Evolutionary conservation across 768 basidiomycete genomes (phyloP), one percentile per base, ranked within the genome.

Genomic region (Dentipellis sp.): DNA sequence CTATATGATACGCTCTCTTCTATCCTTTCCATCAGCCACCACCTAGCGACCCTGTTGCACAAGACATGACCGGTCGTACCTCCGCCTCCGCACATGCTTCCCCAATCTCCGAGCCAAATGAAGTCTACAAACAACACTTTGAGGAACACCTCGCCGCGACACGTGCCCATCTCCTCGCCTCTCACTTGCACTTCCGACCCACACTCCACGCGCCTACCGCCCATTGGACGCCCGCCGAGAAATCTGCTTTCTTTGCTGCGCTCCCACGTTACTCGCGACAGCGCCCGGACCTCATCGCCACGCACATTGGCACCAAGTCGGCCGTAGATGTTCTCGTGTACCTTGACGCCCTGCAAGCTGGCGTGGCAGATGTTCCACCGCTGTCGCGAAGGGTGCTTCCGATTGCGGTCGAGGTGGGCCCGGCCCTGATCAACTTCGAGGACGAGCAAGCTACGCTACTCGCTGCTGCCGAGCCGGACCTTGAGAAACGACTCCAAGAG

Each of bases 221-320:
- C 39, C 74, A 70, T 56, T 93, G 91, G 91, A 81, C 84, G 3
- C 66, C 75, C 0, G 60, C 69, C n/a, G 91, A 94, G 64, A 85
- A 87, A 58, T 74, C 81, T 23, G 60, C 65, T 0, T 89, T 93
- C 69, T 93, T 91, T 67, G 84, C 80, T 66, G 84, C 78, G 0
- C 67, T 93, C 19, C 69, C 77, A 23, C 66, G 82, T 1, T 72
- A 87, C 68, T 92, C 90, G 17, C 78, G 86, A 22, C 74, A 86
- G 45, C 72, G 88, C 19, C 86, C 89, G 0, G 91, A 93, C 67
- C 76, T 92, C 49, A 85, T 94, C 51, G 82, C 88, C 0, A 74
- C 71, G 5, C 77, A 77, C 50, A 71, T 92, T n/a, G 74, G 74
- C 57, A 82, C 84, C 19, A 90, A 86, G 70, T 79, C 74, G 12